Percentiles rank a stretch among this genome's conserved stretches.
phyloP scores from a whole-genome alignment of 2,329 filamentous ascomycete species.

The Sarocladiaceae sp. region DNA sequence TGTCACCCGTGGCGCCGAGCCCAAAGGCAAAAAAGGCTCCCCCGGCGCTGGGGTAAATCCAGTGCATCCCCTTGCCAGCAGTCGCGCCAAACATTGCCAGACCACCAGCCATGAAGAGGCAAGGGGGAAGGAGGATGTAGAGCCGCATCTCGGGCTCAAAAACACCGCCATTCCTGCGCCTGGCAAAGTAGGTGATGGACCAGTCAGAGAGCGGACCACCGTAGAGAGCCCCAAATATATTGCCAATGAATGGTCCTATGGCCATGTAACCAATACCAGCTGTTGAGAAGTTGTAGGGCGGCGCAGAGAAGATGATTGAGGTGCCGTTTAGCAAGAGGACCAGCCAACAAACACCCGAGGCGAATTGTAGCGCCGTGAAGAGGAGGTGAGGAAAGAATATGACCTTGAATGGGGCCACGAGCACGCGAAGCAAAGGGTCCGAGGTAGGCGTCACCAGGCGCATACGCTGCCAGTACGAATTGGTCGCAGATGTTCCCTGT shows the following conservation, averaged over 20 bases:
- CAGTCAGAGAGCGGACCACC: constrained; percentile 34
- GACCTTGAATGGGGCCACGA: neutral
- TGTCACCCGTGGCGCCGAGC: constrained; percentile 32
- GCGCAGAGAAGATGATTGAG: neutral
- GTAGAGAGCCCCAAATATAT: constrained; percentile 32
- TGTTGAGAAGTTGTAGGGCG: neutral
- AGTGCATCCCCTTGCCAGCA: constrained; percentile 36
- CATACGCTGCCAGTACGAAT: neutral
- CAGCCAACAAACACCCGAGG: neutral
- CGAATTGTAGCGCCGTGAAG: constrained; percentile 2
- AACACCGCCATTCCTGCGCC: constrained; percentile 31
- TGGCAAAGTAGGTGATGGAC: constrained; percentile 30
- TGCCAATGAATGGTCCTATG: constrained; percentile 30
- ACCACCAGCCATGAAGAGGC: constrained; percentile 28
- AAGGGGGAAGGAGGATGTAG: constrained; percentile 24
- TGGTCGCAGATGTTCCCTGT: neutral
- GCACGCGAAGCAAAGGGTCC: neutral
- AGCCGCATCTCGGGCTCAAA: constrained; percentile 42
- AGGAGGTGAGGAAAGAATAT: neutral
- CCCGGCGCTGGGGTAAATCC: constrained; percentile 33
- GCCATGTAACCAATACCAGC: constrained; percentile 24
- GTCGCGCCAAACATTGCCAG: constrained; percentile 36
- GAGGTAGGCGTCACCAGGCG: neutral
- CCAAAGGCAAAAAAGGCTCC: constrained; percentile 33
- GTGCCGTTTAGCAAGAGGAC: constrained; percentile 2